These are phyloP conservation scores for Phycomyces blakesleeanus DNA, from an alignment of 192 early-diverging fungal species.

Conservation along the genomic window DNA sequence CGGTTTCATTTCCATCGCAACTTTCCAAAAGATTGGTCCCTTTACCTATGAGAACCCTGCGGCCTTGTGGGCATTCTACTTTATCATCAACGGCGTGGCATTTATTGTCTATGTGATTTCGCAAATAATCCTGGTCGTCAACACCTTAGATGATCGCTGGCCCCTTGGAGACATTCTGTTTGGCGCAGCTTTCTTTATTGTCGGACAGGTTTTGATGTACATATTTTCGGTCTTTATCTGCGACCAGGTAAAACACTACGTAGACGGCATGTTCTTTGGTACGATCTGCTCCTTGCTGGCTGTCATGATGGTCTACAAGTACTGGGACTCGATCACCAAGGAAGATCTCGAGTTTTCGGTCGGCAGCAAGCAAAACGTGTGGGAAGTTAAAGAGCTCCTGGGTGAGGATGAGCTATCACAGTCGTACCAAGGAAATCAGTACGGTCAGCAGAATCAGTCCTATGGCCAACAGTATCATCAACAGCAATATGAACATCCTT, in stretches of 20 bases:
- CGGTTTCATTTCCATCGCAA: constrained; percentile 66
- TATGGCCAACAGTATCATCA: constrained; percentile 15
- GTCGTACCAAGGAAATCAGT: not conserved
- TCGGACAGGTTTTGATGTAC: constrained; percentile 69
- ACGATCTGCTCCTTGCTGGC: constrained; percentile 73
- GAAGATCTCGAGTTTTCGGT: constrained; percentile 90
- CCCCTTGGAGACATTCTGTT: constrained; percentile 82
- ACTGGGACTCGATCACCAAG: constrained; percentile 91
- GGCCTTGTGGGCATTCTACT: constrained; percentile 70
- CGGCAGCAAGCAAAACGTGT: constrained; percentile 76
- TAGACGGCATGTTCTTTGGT: constrained; percentile 90
- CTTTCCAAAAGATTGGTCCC: constrained; percentile 55
- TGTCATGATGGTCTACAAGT: constrained; percentile 96
- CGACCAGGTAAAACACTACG: constrained; percentile 76
- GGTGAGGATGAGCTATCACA: constrained; percentile 45
- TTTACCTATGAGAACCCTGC: constrained; percentile 53
- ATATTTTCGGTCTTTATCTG: constrained; percentile 69
- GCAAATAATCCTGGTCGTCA: constrained; percentile 82
- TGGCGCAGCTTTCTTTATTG: constrained; percentile 70
- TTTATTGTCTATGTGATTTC: constrained; percentile 73
- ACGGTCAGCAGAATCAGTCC: constrained; percentile 2
- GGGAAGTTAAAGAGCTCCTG: constrained; percentile 74
- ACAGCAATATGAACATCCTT: constrained; percentile 2
- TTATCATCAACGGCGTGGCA: constrained; percentile 67
- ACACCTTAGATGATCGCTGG: constrained; percentile 84